phyloP scores from a whole-genome alignment of 176 grass and related monocot genomes.

The Aegilops sharonensis region DNA sequence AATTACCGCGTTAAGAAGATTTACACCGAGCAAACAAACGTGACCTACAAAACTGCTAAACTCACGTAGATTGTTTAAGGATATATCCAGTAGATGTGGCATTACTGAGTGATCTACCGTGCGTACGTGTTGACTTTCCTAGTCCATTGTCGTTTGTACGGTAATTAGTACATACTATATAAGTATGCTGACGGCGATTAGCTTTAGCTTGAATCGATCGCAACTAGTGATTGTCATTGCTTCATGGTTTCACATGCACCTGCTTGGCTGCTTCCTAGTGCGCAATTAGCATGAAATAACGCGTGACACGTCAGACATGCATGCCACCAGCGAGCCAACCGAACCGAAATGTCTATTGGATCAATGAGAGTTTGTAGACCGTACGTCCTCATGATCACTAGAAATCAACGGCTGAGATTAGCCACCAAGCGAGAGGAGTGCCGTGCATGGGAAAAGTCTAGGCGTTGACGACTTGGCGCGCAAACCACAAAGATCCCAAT shows the following conservation, averaged over 20 bases:
- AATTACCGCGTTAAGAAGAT: background rate
- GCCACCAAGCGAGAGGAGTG: background rate
- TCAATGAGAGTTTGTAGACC: background rate
- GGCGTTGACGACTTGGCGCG: background rate
- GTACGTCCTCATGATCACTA: background rate
- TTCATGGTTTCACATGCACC: constrained; percentile 1
- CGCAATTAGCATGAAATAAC: background rate
- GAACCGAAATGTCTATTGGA: background rate
- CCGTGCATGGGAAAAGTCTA: background rate
- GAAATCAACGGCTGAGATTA: background rate
- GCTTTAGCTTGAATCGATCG: background rate
- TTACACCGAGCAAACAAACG: too few relatives aligned
- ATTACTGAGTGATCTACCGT: too few relatives aligned
- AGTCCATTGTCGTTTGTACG: background rate
- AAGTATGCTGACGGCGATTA: background rate
- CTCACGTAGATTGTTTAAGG: too few relatives aligned
- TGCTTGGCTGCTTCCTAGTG: background rate
- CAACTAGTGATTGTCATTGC: constrained; percentile 1
- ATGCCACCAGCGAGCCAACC: background rate
- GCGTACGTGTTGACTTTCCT: background rate
- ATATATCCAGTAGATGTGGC: too few relatives aligned
- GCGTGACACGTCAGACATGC: background rate
- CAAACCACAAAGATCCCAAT: background rate
- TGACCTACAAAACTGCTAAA: too few relatives aligned
- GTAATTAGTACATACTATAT: background rate